These are phyloP conservation scores for Litchi chinensis DNA, from an alignment of 345 rosid genomes.

Conservation along the genomic window DNA sequence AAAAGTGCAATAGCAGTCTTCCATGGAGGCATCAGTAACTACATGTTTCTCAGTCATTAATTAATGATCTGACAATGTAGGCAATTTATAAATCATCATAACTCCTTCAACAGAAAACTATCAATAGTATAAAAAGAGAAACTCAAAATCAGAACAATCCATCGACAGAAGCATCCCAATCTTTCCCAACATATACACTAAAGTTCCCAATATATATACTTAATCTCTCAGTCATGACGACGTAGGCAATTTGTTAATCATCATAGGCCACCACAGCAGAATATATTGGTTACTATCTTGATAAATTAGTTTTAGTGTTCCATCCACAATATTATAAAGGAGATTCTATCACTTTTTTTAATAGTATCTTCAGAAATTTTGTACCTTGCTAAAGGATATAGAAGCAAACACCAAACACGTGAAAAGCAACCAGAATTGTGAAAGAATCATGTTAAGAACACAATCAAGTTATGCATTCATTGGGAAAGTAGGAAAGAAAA, in stretches of 20 bases:
- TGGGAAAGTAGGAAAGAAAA: not conserved
- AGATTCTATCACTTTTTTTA: not conserved
- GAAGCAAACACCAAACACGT: not conserved
- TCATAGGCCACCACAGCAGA: slow-evolving; percentile 11
- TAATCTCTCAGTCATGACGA: slow-evolving; percentile 8
- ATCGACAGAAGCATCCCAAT: not conserved
- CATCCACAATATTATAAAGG: not conserved
- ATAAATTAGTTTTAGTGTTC: not conserved
- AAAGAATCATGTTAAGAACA: not conserved
- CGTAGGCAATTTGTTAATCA: slow-evolving; percentile 1
- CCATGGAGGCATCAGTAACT: slow-evolving; percentile 13
- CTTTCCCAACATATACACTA: not conserved
- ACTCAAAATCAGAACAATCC: not conserved
- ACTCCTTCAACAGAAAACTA: not conserved
- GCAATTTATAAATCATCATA: slow-evolving; percentile 10
- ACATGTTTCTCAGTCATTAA: not conserved
- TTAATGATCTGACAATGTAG: slow-evolving; percentile 15
- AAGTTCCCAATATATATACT: not conserved
- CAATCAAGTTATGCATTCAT: not conserved
- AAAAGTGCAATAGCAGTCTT: not conserved
- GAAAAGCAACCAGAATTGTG: not conserved
- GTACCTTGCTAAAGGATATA: not conserved
- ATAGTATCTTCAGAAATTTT: not conserved
- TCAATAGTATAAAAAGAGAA: not conserved
- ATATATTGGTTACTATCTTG: not conserved